Base-by-base conservation (phyloP, 805 yeast species). In the Metschnikowia proteae region DNA sequence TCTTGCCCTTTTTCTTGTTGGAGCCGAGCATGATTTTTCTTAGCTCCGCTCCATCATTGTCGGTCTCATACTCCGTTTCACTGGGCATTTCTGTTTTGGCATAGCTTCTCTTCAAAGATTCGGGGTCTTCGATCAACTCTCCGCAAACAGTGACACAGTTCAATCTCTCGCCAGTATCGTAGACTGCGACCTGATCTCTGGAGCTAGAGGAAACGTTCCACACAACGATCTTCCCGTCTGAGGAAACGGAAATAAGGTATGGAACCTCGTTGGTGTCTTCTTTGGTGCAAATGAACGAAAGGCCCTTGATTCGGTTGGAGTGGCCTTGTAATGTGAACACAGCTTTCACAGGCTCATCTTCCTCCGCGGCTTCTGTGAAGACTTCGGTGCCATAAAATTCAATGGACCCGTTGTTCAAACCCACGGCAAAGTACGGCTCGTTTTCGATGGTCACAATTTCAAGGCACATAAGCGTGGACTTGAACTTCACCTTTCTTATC, bases 171-270 rank as follows among this genome's bases (percentile, higher is more conserved):
- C 95, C 96, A 22, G 92, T 79, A 54, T 84, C 88, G 64, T 90
- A 92, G 3, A 89, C 94, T 0, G 97, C 97, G 25, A 90, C 78
- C 65, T 90, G 96, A 59, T 88, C 95, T 58, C 78, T 76, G 2
- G 71, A 60, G 0, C 68, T 63, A 62, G 84, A 69, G 2, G 56
- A 38, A 17, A 73, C 55, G 62, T 91, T 86, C 97, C 97, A 92
- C 3, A 92, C 86, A 6, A 94, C 96, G 45, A 92, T 84, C 60
- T 81, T 86, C 26, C 98, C 98, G 66, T 92, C 98, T 0, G 97
- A 88, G 0, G 97, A 88, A 9, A 90, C 88, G 2, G 96, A 85
- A 0, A 88, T 78, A 60, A 94, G 66, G 60, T 77, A 86, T 4
- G 74, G 73, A 23, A 61, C 54, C 26, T 55, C 59, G 38, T 53